A percentile compares a stretch with the other conserved stretches of the same genome.
phyloP scores from a whole-genome alignment of 805 yeast genomes.

The Pichia nakasei region DNA sequence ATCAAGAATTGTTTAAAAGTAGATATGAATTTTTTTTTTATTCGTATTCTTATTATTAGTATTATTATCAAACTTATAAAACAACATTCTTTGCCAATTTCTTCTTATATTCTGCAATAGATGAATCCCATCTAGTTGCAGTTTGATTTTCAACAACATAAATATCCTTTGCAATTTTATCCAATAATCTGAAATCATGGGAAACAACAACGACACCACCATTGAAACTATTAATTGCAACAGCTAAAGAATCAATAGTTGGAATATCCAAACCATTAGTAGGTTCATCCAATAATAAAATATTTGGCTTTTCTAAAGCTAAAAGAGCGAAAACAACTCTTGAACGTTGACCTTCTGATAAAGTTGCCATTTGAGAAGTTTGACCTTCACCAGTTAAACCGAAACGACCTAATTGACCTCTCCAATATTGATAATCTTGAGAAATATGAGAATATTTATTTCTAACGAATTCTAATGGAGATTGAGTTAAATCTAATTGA shows the following conservation, averaged over 20 bases:
- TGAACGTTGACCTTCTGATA: constrained; percentile 98
- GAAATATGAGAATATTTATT: constrained; percentile 84
- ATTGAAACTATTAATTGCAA: constrained; percentile 85
- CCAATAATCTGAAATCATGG: constrained; percentile 96
- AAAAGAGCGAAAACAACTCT: constrained; percentile 95
- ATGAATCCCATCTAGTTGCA: constrained; percentile 94
- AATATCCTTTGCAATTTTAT: constrained; percentile 95
- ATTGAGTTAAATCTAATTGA: constrained; percentile 90
- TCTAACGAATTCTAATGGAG: constrained; percentile 94
- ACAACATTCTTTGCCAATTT: constrained; percentile 88
- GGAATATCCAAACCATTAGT: constrained; percentile 98
- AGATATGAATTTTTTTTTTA: too few relatives aligned
- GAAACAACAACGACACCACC: constrained; percentile 99
- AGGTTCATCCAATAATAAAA: constrained; percentile 95
- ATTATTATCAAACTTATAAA: constrained; percentile 36
- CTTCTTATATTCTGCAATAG: constrained; percentile 86
- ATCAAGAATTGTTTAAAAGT: too few relatives aligned
- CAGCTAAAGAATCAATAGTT: constrained; percentile 95
- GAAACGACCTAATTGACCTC: constrained; percentile 95
- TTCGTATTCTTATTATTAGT: too few relatives aligned
- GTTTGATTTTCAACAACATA: constrained; percentile 93
- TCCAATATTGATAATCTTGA: constrained; percentile 98
- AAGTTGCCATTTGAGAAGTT: constrained; percentile 96
- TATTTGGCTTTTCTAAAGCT: constrained; percentile 93
- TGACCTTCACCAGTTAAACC: constrained; percentile 99